Conservation (phyloP, 495 filamentous ascomycete genomes). For the Hypomontagnella monticulosa region DNA sequence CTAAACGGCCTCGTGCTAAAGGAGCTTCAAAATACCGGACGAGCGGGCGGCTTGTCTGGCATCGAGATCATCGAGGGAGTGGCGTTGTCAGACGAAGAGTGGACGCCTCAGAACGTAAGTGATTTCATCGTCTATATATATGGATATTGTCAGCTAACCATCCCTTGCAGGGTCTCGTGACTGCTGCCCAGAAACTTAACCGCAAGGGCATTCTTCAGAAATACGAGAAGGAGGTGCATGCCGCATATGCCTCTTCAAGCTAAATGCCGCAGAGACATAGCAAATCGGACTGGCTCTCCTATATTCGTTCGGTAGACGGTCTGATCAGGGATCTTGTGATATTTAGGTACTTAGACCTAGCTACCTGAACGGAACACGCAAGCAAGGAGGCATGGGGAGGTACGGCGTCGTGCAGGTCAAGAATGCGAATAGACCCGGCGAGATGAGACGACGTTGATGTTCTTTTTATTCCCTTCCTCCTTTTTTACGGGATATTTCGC, state of each 20-base stretch:
- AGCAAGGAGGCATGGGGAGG: background rate
- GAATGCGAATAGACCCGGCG: conserved; percentile 12
- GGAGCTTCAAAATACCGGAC: conserved; percentile 81
- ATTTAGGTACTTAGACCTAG: background rate
- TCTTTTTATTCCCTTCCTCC: background rate
- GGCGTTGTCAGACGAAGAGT: conserved; percentile 93
- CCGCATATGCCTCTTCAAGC: conserved; percentile 61
- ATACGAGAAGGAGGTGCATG: conserved; percentile 71
- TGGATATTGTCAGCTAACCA: conserved; percentile 37
- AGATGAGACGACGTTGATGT: conserved; percentile 6
- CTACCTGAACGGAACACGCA: background rate
- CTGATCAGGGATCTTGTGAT: background rate
- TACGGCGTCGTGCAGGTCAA: conserved; percentile 4
- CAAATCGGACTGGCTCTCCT: background rate
- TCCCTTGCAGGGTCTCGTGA: conserved; percentile 66
- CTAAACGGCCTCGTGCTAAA: conserved; percentile 79
- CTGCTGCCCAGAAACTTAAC: conserved; percentile 82
- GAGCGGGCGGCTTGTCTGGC: conserved; percentile 77
- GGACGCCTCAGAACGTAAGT: conserved; percentile 96
- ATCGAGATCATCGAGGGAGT: conserved; percentile 95
- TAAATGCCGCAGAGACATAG: conserved; percentile 17
- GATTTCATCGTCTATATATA: background rate
- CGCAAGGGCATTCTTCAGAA: conserved; percentile 71
- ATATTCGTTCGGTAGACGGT: background rate
- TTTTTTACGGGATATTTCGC: background rate